Conservation (phyloP, 257 asterid genomes). For the Mitragyna speciosa region DNA sequence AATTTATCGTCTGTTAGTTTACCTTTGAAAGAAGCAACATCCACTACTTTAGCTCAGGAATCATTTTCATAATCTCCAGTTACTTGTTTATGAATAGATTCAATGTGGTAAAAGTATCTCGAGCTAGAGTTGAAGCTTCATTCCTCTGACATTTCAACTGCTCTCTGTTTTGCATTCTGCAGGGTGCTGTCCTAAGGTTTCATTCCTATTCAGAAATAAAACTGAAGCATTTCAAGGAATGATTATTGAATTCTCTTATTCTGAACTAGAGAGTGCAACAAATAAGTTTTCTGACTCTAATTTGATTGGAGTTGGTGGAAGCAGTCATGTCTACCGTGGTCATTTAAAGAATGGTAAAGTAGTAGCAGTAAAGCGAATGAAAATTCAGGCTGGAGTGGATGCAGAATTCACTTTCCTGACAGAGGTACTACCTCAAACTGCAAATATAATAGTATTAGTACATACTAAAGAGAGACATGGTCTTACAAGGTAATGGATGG, state of each 20-base stretch:
- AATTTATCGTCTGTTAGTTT: background rate
- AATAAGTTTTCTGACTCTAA: slow-evolving; percentile 63
- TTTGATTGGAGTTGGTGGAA: slow-evolving; percentile 91
- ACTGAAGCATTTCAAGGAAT: slow-evolving; percentile 58
- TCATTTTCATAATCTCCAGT: background rate
- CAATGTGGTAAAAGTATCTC: background rate
- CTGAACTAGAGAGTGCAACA: slow-evolving; percentile 80
- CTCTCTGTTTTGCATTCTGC: slow-evolving; percentile 22
- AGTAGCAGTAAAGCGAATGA: slow-evolving; percentile 89
- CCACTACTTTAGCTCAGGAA: background rate
- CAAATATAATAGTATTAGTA: background rate
- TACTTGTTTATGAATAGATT: background rate
- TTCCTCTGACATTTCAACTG: background rate
- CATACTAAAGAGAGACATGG: background rate
- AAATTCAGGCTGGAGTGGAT: slow-evolving; percentile 64
- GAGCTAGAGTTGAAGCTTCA: slow-evolving; percentile 12
- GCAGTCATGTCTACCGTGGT: slow-evolving; percentile 89
- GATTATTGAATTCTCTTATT: slow-evolving; percentile 61
- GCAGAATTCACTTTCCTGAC: slow-evolving; percentile 71
- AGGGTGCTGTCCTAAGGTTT: slow-evolving; percentile 78
- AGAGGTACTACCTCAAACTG: slow-evolving; percentile 56
- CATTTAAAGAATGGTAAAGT: slow-evolving; percentile 68
- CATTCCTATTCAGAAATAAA: slow-evolving; percentile 47
- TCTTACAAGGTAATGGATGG: background rate
- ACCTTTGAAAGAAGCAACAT: background rate